Base-by-base conservation (phyloP, 2,329 filamentous ascomycete species). In the Alternaria sp. region DNA sequence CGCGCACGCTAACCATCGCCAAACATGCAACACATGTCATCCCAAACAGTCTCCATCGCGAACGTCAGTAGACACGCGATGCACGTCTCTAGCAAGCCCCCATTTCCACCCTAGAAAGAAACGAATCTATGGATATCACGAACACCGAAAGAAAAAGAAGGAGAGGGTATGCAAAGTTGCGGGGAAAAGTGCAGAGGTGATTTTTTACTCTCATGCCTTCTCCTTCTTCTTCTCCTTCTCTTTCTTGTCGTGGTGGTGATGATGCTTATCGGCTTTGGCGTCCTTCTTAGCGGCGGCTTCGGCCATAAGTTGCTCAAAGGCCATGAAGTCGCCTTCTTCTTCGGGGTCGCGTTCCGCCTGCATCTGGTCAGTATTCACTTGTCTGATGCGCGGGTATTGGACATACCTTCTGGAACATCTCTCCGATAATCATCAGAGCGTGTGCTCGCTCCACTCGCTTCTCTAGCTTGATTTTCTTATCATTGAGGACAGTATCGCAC, bases 271-370 rank as follows among this genome's bases (percentile, higher is more conserved):
- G 79, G 93, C 90, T 75, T 90, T 87, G 76, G 88, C 86, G 69
- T 96, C 93, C 82, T 97, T 97, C 87, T 98, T 98, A 57, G 93
- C 91, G 61, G 94, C 93, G 5, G 95, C 95, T 79, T 99, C 96
- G 54, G 96, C 94, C 81, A 99, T 97, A 59, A 99, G 89, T 81
- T 98, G 93, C 80, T 99, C 96, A 72, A 99, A 99, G 15, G 95
- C 94, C 88, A 99, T 96, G 82, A 97, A 98, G 75, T 98, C 96
- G 68, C 96, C 95, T 81, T 99, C 96, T 83, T 99, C 96, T 69
- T 99, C 96, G 45, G 95, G 91, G 58, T 95, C 91, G 66, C 96
- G 90, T 79, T 91, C 87, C 44, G 95, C 93, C 94, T 97, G 70
- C 11, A 8, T 5, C 7, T 4, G 17, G 52, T 59, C 32, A 67